Percentiles rank a stretch among this genome's conserved stretches.
phyloP scores from a whole-genome alignment of 495 filamentous ascomycete species.

The Aspergillus egyptiacus region DNA sequence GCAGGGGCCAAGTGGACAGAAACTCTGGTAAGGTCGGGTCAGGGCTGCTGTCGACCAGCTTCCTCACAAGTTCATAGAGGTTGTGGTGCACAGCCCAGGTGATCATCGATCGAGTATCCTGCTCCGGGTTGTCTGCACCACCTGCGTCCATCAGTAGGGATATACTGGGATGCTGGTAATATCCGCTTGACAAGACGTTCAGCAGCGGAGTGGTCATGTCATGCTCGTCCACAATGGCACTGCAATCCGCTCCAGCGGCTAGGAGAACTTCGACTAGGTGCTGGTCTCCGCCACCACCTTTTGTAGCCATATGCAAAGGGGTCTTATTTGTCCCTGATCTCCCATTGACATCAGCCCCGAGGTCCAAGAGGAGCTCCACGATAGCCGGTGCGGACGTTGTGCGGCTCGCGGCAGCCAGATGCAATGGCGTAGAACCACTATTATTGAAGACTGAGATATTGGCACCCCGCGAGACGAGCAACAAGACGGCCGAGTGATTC shows the following conservation, averaged over 20 bases:
- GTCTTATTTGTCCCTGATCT: background rate
- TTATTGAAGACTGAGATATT: background rate
- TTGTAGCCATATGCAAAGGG: background rate
- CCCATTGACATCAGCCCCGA: background rate
- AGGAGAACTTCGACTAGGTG: background rate
- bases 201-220: background rate
- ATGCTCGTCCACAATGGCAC: background rate
- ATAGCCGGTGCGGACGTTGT: background rate
- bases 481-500: background rate
- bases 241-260: background rate
- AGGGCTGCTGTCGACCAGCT: background rate
- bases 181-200: background rate
- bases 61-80: background rate
- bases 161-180: background rate
- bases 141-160: background rate
- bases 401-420: background rate
- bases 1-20: background rate
- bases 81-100: background rate
- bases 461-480: background rate
- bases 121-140: background rate
- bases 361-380: background rate
- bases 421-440: background rate
- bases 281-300: background rate
- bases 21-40: background rate
- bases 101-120: background rate